phyloP scores from a whole-genome alignment of 2,329 filamentous ascomycete genomes.

The Xylariaceae sp. region DNA sequence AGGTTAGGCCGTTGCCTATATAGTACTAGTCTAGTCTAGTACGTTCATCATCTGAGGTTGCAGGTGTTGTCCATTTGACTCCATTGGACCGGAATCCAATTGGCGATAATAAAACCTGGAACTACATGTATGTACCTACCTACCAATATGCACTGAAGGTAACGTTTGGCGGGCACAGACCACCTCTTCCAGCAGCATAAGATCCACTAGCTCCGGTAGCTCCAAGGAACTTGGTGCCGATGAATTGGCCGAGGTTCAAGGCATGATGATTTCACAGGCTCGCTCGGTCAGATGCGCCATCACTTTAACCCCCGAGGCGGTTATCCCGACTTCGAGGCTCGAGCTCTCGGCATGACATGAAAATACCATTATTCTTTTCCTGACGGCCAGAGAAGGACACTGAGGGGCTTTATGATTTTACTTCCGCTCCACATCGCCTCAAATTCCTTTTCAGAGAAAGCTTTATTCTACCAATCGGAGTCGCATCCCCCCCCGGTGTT shows the following conservation, averaged over 20 bases:
- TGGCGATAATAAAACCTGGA: no score
- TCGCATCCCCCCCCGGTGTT: constrained; percentile 16
- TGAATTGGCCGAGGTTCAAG: constrained; percentile 42
- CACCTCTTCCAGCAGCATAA: neutral
- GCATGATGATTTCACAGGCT: constrained; percentile 31
- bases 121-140: neutral
- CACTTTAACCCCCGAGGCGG: constrained; percentile 21
- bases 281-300: constrained; percentile 21
- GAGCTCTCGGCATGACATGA: constrained; percentile 19
- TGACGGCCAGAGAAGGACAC: neutral
- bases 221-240: constrained; percentile 26
- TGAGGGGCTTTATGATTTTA: neutral
- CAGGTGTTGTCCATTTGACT: no score
- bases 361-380: constrained; percentile 5
- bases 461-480: constrained; percentile 12
- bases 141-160: no score
- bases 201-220: neutral
- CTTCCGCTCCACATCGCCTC: neutral
- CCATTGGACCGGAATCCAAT: no score
- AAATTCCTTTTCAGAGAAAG: constrained; percentile 5
- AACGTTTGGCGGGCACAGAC: no score
- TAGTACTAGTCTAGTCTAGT: neutral
- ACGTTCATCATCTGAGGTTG: no score
- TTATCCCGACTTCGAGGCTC: constrained; percentile 19
- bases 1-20: neutral